These are phyloP conservation scores for Protomyces pachydermus DNA, from an alignment of 1,139 yeast species.

Conservation along the genomic window DNA sequence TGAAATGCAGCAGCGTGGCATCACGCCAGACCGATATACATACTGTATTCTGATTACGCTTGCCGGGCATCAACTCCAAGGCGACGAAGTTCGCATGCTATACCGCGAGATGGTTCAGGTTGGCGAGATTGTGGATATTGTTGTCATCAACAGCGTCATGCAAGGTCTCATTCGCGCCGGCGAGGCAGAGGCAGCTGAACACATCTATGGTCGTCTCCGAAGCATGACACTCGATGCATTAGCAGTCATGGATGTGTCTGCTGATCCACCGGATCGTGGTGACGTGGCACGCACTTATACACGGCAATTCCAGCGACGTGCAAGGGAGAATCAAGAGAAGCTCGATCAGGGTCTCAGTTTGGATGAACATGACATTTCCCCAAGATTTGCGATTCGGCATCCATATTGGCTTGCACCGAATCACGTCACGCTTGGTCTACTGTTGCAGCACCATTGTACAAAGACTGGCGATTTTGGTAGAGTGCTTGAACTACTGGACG, in stretches of 20 bases:
- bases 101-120: slow-evolving; percentile 4
- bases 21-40: slow-evolving; percentile 17
- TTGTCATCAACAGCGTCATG: slow-evolving; percentile 21
- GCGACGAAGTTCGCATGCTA: slow-evolving; percentile 1
- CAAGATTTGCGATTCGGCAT: neutral
- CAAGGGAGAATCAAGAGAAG: slow-evolving; percentile 1
- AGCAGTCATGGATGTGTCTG: neutral
- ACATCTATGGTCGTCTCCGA: neutral
- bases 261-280: neutral
- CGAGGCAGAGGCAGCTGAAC: slow-evolving; percentile 23
- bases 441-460: slow-evolving; percentile 14
- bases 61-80: slow-evolving; percentile 6
- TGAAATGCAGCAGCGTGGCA: slow-evolving; percentile 14
- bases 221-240: neutral
- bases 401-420: slow-evolving; percentile 10
- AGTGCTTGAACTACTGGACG: slow-evolving; percentile 3
- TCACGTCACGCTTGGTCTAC: slow-evolving; percentile 4
- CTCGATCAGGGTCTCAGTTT: neutral
- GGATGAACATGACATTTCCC: slow-evolving; percentile 6
- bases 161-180: slow-evolving; percentile 12
- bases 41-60: slow-evolving; percentile 4
- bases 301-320: slow-evolving; percentile 8
- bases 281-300: neutral
- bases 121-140: slow-evolving; percentile 24
- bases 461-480: slow-evolving; percentile 12